Conservation (phyloP, 495 filamentous ascomycete genomes). For the Talaromyces borbonicus region DNA sequence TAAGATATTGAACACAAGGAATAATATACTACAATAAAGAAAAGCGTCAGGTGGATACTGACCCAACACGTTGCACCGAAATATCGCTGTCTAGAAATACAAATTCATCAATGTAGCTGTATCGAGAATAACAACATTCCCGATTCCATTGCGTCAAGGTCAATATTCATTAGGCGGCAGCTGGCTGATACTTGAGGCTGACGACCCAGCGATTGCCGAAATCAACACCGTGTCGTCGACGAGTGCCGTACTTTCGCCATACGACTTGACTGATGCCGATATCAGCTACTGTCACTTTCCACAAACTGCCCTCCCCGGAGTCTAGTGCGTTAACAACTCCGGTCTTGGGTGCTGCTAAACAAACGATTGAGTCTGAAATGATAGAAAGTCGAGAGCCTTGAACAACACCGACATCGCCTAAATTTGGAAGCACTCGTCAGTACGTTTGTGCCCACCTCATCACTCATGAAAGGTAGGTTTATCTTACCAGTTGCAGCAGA, state of each 20-base stretch:
- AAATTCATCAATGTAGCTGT: background rate
- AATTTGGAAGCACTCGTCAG: background rate
- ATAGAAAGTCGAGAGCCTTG: constrained; percentile 67
- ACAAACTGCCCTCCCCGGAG: constrained; percentile 44
- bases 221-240: constrained; percentile 67
- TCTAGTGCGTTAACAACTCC: constrained; percentile 66
- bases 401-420: constrained; percentile 41
- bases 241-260: constrained; percentile 79
- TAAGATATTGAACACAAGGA: too few relatives aligned
- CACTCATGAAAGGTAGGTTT: constrained; percentile 15
- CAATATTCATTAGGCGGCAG: constrained; percentile 11
- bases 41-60: too few relatives aligned
- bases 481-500: constrained; percentile 64
- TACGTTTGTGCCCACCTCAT: too few relatives aligned
- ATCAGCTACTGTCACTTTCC: constrained; percentile 75
- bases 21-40: too few relatives aligned
- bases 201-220: constrained; percentile 83
- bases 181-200: constrained; percentile 27
- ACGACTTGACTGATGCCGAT: constrained; percentile 71
- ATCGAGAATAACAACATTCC: background rate
- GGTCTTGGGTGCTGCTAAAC: constrained; percentile 73
- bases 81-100: too few relatives aligned
- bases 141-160: background rate
- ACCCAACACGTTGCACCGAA: too few relatives aligned
- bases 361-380: constrained; percentile 65